These are phyloP conservation scores for Colletotrichum sp. DNA, from an alignment of 2,329 filamentous ascomycete genomes.

Conservation along the genomic window DNA sequence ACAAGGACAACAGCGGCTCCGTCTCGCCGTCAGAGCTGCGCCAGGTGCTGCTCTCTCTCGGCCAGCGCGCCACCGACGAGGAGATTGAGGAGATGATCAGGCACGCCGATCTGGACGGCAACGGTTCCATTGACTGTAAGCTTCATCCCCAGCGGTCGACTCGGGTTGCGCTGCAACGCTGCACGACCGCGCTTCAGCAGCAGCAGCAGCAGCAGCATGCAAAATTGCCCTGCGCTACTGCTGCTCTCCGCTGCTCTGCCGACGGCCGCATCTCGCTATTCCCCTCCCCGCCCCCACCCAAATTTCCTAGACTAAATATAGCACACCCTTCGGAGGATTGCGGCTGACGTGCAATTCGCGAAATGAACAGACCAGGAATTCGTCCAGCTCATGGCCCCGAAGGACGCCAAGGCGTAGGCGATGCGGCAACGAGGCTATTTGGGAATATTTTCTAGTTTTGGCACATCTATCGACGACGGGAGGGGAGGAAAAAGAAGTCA, in stretches of 20 bases:
- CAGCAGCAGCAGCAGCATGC: background rate
- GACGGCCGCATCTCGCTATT: background rate
- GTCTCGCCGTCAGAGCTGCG: conserved; percentile 23
- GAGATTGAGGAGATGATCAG: conserved; percentile 26
- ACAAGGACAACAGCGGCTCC: conserved; percentile 24
- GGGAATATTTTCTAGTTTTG: background rate
- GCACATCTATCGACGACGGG: background rate
- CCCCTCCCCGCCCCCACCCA: background rate
- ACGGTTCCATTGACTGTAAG: conserved; percentile 24
- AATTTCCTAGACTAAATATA: background rate
- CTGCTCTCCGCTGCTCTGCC: background rate
- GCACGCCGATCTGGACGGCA: conserved; percentile 23
- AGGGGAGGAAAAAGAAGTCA: conserved; percentile 9
- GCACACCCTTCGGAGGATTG: background rate
- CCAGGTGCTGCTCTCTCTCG: conserved; percentile 23
- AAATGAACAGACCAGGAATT: conserved; percentile 22
- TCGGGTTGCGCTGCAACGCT: background rate
- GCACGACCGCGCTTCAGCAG: background rate
- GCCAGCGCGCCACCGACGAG: conserved; percentile 24
- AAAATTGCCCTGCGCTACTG: background rate
- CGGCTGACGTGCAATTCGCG: background rate
- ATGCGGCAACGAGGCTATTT: background rate
- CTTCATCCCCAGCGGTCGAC: background rate
- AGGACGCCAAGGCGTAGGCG: conserved; percentile 12
- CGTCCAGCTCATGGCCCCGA: conserved; percentile 24